Evolutionary conservation across 2,329 filamentous ascomycete species (phyloP).

Genomic region (Akanthomyces muscarius): DNA sequence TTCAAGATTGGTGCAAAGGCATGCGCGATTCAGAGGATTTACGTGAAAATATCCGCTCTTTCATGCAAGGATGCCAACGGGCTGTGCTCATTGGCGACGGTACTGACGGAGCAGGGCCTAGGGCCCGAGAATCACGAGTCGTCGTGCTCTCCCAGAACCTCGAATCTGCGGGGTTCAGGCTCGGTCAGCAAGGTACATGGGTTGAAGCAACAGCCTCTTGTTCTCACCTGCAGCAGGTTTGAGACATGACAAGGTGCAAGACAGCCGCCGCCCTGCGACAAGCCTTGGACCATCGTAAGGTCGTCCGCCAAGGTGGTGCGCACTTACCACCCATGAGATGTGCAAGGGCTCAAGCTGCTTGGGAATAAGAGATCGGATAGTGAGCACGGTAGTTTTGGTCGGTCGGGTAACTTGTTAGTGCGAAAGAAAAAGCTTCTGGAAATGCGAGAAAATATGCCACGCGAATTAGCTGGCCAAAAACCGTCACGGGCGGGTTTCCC

Average conservation of each 20-base stretch:
- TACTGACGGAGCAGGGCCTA: not conserved
- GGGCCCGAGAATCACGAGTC: constrained; percentile 2
- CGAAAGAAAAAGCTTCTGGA: not conserved
- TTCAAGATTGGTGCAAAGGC: not conserved
- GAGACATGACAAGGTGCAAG: too few relatives aligned
- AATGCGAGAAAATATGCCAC: not conserved
- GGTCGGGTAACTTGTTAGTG: too few relatives aligned
- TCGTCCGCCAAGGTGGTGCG: too few relatives aligned
- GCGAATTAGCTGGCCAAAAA: not conserved
- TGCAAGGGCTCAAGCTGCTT: too few relatives aligned
- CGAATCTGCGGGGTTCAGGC: not conserved
- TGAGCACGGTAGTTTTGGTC: too few relatives aligned
- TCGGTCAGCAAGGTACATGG: too few relatives aligned
- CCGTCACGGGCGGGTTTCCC: not conserved
- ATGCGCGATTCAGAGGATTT: constrained; percentile 9
- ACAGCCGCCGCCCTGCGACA: too few relatives aligned
- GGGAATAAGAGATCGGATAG: too few relatives aligned
- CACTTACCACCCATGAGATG: too few relatives aligned
- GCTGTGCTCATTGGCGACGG: not conserved
- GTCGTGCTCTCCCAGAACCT: not conserved
- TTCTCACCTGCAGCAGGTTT: too few relatives aligned
- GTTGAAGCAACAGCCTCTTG: too few relatives aligned
- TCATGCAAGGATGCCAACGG: not conserved
- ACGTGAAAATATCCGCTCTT: constrained; percentile 1
- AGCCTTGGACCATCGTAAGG: too few relatives aligned